Evolutionary conservation across 2,329 filamentous ascomycete genomes (phyloP), one percentile per base, ranked within the genome.

Genomic region (Sporothrix pseudoabietina): DNA sequence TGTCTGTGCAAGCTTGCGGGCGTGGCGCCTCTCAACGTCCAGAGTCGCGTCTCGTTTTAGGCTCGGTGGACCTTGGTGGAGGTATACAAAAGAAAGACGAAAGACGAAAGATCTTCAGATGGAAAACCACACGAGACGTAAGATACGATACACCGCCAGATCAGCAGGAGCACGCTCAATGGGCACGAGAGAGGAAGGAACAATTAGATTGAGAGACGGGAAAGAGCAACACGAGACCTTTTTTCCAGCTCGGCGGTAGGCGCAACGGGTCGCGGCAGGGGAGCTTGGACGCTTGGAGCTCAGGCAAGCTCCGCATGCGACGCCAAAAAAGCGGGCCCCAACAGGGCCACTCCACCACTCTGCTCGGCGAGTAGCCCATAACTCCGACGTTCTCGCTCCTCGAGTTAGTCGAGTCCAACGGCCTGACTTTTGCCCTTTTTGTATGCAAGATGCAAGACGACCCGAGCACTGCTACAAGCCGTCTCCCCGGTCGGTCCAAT

Each of bases 191-290:
- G 19, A 49, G 44, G 44, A 49, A 49, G 14, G 44, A 19, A 19
- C 14, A 49, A 19, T 19, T 19, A 49, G 5, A 55, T 14, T 22
- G 52, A 19, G 22, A 55, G 26, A 14, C 19, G 30, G 66, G 30
- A 39, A 54, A 26, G 47, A 26, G 66, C 66, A 69, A 19, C 66
- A 54, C 66, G 66, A 52, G 66, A 69, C 65, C 44, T 69, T 26
- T n/a, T 19, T 49, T 16, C 41, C 44, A 39, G 4, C 16, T 26
- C 41, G 19, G 63, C 39, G 63, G 63, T 49, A 44, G 63, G 63
- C 14, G 47, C 39, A 30, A n/a, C 41, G 39, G 61, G 39, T 14
- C 63, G 19, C 12, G 16, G 19, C 22, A n/a, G 26, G 35, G 39
- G 39, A 44, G 41, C 41, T 6, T 68, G 26, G 44, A 68, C 26